Base-by-base conservation (phyloP, 768 basidiomycete species). In the Calocybe indica region DNA sequence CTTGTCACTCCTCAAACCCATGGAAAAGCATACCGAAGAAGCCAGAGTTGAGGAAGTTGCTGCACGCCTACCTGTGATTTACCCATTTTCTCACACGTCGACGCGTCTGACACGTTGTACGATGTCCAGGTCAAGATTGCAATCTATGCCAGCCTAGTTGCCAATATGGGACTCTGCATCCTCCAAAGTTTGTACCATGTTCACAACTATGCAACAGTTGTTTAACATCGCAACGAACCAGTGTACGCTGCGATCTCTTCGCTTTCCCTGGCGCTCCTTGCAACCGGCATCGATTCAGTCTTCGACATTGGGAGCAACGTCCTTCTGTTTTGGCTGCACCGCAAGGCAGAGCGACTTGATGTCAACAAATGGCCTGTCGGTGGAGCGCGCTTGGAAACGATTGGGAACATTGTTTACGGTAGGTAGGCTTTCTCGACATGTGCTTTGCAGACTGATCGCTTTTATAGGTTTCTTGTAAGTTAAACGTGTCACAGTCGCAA, bases 231-330 rank as follows among this genome's bases (percentile, higher is more conserved):
- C 43, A 5, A 42, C 37, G 47, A 29, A 48, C 1, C 55, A 92
- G 89, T 99, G 57, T 99, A 97, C 61, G 95, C 90, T 9, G 95
- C 96, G 9, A 75, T 90, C 44, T 88, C 88, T 1, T 85, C 91
- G 1, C 52, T 78, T 4, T 95, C 92, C 0, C 70, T 97, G 5
- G 91, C 92, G 4, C 72, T 97, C 43, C 77, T 97, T 50, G 92
- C 92, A 8, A 95, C 92, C 1, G 87, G 78, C 7, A 87, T 94
- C 58, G 95, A 98, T 61, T 83, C 93, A 9, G 71, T 88, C 11
- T 90, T 85, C 58, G 92, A 93, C 60, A 74, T 89, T 52, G 85
- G 85, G 39, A 89, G 88, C 59, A 92, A 91, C 56, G 62, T 91
- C 39, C 69, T 93, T n/a, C 73, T 93, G 2, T 86, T 82, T 55